phyloP scores from a whole-genome alignment of 2,329 filamentous ascomycete genomes.

The Cytospora piceicola region DNA sequence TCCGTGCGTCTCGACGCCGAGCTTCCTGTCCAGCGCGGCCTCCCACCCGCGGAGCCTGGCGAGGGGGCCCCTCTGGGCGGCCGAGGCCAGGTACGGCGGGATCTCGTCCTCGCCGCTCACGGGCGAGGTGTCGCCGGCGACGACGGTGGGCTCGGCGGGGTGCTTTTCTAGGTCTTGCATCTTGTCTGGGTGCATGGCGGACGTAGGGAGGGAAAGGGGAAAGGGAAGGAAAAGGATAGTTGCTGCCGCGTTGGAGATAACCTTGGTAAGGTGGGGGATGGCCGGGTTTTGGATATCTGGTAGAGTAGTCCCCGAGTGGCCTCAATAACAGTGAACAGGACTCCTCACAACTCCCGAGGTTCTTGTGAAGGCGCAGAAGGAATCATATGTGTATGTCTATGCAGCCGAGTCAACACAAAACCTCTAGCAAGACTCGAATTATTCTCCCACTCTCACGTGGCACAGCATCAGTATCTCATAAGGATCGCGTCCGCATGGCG shows the following conservation, averaged over 20 bases:
- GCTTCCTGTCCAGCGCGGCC: slow-evolving; percentile 47
- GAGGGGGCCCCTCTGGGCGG: slow-evolving; percentile 39
- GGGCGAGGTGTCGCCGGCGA: slow-evolving; percentile 16
- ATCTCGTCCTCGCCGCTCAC: slow-evolving; percentile 15
- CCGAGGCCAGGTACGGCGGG: slow-evolving; percentile 24
- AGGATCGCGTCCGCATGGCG: neutral
- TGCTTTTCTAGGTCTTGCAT: slow-evolving; percentile 29
- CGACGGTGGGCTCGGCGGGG: slow-evolving; percentile 21
- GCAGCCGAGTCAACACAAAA: neutral
- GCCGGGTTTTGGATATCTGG: neutral
- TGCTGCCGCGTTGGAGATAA: neutral
- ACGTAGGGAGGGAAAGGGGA: no score
- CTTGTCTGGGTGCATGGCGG: neutral
- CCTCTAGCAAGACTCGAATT: neutral
- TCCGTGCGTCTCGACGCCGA: slow-evolving; percentile 54
- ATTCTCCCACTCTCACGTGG: neutral
- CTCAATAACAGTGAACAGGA: no score
- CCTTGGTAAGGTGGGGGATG: neutral
- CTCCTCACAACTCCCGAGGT: no score
- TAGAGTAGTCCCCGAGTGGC: neutral
- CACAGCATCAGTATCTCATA: neutral
- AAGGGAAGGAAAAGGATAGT: neutral
- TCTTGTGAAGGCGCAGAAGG: neutral
- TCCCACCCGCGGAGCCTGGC: slow-evolving; percentile 47
- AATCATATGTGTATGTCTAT: neutral